A percentile compares a stretch with the other conserved stretches of the same genome.
Evolutionary conservation across 495 filamentous ascomycete species (phyloP).

Genomic region (Annulohypoxylon bovei): DNA sequence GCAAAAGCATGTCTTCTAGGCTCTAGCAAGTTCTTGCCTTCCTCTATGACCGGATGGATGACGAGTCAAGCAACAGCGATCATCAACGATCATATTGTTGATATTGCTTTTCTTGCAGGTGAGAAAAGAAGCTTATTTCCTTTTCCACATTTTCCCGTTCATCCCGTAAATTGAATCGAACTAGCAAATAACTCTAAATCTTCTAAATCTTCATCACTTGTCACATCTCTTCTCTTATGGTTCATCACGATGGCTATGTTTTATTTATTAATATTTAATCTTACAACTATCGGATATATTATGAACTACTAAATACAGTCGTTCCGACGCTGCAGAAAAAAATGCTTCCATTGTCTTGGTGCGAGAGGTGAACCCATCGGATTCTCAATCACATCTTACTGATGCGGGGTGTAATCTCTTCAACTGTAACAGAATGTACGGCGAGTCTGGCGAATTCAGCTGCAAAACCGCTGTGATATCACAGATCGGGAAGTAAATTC

Average conservation of each 20-base stretch:
- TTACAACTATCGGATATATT: slow-evolving; percentile 8
- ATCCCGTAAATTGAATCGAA: neutral
- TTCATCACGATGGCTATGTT: slow-evolving; percentile 22
- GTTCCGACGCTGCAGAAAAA: slow-evolving; percentile 9
- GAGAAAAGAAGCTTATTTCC: slow-evolving; percentile 38
- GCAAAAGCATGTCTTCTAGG: neutral
- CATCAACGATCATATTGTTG: neutral
- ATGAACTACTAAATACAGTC: slow-evolving; percentile 10
- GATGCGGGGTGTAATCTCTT: slow-evolving; percentile 38
- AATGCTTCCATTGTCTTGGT: slow-evolving; percentile 29
- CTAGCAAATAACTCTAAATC: neutral
- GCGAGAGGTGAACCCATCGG: slow-evolving; percentile 24
- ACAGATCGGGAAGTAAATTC: slow-evolving; percentile 25
- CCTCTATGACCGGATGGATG: neutral
- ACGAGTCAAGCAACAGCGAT: slow-evolving; percentile 14
- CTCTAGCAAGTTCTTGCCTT: slow-evolving; percentile 16
- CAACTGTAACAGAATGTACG: slow-evolving; percentile 23
- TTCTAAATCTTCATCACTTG: slow-evolving; percentile 12
- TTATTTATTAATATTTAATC: slow-evolving; percentile 22
- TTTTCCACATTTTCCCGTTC: slow-evolving; percentile 32
- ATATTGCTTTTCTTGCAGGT: slow-evolving; percentile 21
- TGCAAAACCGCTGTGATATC: slow-evolving; percentile 17
- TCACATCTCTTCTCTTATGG: slow-evolving; percentile 26
- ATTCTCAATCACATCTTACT: slow-evolving; percentile 33
- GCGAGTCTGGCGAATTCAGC: slow-evolving; percentile 1